Evolutionary conservation across 2,329 filamentous ascomycete genomes (phyloP), one percentile per base, ranked within the genome.

Genomic region (Chaetomiaceae sp.): DNA sequence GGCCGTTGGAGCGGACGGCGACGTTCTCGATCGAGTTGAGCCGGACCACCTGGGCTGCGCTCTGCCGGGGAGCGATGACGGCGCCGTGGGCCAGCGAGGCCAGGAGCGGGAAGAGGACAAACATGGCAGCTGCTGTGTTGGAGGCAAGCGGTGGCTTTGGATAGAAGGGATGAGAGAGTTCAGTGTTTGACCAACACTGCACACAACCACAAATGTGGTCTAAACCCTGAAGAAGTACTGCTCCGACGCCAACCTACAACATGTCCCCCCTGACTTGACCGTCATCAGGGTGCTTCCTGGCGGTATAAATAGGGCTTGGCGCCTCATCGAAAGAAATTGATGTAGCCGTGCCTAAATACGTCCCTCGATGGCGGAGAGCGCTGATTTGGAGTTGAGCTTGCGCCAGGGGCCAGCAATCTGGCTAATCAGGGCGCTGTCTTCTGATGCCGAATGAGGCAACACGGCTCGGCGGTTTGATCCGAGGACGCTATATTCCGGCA

Each of bases 11-110:
- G 20, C 63, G 64, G 10, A 64, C 60, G 5, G 65, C 65, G 10
- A 66, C 33, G 49, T 65, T 65, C 50, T 67, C 63, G 48, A 66
- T 51, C 6, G 61, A 65, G 35, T 50, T 54, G 37, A 65, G 56
- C 6, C 51, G 54, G 38, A 63, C 60, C 13, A 65, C 56, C 44
- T 66, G 61, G 0, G 54, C 51, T 14, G 60, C 57, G 13, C 53
- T 27, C 46, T 66, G 64, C 10, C 62, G 63, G n/a, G 55, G 47
- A 19, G 42, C 12, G 35, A 57, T n/a, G 17, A 54, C 41, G n/a
- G 51, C 52, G 13, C 46, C 51, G 33, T 21, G 30, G 35, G 50
- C 50, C 25, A 57, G 37, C 6, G 49, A 13, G 16, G 55, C 44
- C 17, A 59, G 45, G 27, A 57, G 42, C 21, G 54, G 48, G 35